Evolutionary conservation across 2,329 filamentous ascomycete species (phyloP).

Genomic region (Fusarium sp.): DNA sequence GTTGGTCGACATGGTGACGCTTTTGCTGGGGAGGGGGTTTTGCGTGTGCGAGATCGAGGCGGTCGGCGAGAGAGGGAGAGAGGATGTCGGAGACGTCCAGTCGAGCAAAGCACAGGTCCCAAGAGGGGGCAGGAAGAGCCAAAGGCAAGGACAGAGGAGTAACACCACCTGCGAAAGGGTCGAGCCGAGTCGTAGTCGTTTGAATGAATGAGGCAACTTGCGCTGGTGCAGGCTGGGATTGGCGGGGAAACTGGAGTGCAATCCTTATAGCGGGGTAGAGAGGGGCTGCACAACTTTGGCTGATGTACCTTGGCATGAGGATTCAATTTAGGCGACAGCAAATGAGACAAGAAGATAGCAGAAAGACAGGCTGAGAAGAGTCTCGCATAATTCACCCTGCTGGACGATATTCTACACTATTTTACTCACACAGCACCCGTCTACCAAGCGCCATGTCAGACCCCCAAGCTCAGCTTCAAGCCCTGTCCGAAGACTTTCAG

Average conservation of each 20-base stretch:
- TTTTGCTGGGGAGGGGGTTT: constrained; percentile 29
- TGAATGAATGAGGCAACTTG: constrained; percentile 39
- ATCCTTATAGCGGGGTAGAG: constrained; percentile 49
- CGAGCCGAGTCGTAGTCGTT: constrained; percentile 16
- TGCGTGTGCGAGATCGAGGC: constrained; percentile 2
- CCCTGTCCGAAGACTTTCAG: constrained; percentile 86
- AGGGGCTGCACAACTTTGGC: constrained; percentile 42
- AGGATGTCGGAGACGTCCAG: not conserved
- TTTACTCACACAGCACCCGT: not conserved
- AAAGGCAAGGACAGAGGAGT: not conserved
- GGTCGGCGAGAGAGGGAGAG: not conserved
- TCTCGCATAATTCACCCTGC: not conserved
- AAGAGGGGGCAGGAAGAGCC: constrained; percentile 7
- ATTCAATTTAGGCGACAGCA: constrained; percentile 31
- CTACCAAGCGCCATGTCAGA: constrained; percentile 66
- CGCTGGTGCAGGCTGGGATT: constrained; percentile 33
- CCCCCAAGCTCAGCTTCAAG: constrained; percentile 79
- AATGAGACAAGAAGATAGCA: not conserved
- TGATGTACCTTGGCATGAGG: constrained; percentile 6
- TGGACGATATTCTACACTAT: constrained; percentile 9
- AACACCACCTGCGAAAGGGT: constrained; percentile 3
- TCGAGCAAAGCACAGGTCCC: constrained; percentile 11
- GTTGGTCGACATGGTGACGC: constrained; percentile 84
- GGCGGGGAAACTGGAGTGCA: constrained; percentile 53
- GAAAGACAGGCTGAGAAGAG: not conserved